Evolutionary conservation across 2,329 filamentous ascomycete species (phyloP), one percentile per base, ranked within the genome.

Genomic region (Tolypocladium inflatum): DNA sequence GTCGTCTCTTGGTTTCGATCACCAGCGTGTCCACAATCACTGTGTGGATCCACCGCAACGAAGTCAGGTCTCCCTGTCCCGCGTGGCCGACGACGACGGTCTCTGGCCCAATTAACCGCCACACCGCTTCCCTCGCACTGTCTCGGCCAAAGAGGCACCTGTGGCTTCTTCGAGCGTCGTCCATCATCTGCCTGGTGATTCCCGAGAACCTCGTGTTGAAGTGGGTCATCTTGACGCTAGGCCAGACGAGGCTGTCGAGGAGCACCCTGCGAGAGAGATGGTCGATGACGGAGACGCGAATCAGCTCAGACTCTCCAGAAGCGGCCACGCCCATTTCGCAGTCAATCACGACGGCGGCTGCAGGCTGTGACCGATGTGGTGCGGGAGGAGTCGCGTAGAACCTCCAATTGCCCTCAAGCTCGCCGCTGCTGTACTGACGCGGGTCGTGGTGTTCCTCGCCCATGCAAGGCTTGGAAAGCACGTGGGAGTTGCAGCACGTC

Each of bases 251-350:
- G 7, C 68, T 73, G 64, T 84, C 77, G 37, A 84, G 65, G 1
- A 84, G 73, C 13, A 78, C 63, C 17, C 74, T 64, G 3, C 74
- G 71, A 0, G 76, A 74, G 63, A 82, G 80, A 63, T 78, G 80
- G 64, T 83, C 80, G 33, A 84, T 64, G 2, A 76, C 64, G 0
- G 76, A 78, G 1, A 84, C 48, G 4, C 80, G 78, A 58, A 84
- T 80, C 9, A 84, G 67, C 60, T 83, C 80, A 0, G 68, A 66
- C 11, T 83, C 78, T 8, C 76, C 74, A 6, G 68, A 68, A 10
- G 63, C 62, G 2, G 76, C 69, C 0, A 70, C 74, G 19, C 80
- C 80, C 79, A 83, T 83, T 61, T 84, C 80, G 61, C 81, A 83
- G 60, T 83, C 80, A 4, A 84, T 67, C 0, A 75, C 78, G 3